A percentile compares a stretch with the other conserved stretches of the same genome.
Evolutionary conservation across 106 monocot genomes (phyloP).

Genomic region (Platanthera zijinensis): DNA sequence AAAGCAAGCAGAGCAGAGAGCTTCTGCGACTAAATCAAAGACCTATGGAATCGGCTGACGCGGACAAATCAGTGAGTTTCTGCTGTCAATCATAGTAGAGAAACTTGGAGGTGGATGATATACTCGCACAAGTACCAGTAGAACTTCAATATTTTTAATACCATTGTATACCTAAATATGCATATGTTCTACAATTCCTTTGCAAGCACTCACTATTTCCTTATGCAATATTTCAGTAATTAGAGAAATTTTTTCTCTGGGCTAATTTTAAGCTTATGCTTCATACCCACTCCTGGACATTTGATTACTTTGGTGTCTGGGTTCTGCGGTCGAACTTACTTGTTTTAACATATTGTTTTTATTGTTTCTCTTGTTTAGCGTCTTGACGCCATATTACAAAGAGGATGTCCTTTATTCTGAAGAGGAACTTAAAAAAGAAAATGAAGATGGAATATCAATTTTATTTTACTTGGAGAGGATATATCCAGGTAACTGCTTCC

Average conservation of each 20-base stretch:
- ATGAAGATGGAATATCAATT: slow-evolving; percentile 93
- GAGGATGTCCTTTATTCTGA: slow-evolving; percentile 88
- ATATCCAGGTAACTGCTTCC: slow-evolving; percentile 60
- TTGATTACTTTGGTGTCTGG: neutral
- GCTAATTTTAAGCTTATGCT: neutral
- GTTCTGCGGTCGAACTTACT: neutral
- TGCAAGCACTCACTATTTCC: neutral
- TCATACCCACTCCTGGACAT: neutral
- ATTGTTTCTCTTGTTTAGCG: slow-evolving; percentile 34
- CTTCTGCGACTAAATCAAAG: too few species aligned
- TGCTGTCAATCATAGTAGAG: too few species aligned
- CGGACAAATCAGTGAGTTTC: too few species aligned
- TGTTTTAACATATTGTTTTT: slow-evolving; percentile 3
- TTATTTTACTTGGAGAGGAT: slow-evolving; percentile 82
- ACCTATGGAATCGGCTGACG: too few species aligned
- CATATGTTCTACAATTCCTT: too few species aligned
- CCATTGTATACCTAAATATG: too few species aligned
- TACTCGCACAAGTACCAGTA: too few species aligned
- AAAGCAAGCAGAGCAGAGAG: too few species aligned
- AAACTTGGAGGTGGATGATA: too few species aligned
- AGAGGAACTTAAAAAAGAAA: slow-evolving; percentile 71
- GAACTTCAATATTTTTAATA: too few species aligned
- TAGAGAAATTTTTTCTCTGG: neutral
- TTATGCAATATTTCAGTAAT: neutral
- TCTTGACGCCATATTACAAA: slow-evolving; percentile 92